phyloP scores from a whole-genome alignment of 805 yeast species.

The Starmera pachycereana region DNA sequence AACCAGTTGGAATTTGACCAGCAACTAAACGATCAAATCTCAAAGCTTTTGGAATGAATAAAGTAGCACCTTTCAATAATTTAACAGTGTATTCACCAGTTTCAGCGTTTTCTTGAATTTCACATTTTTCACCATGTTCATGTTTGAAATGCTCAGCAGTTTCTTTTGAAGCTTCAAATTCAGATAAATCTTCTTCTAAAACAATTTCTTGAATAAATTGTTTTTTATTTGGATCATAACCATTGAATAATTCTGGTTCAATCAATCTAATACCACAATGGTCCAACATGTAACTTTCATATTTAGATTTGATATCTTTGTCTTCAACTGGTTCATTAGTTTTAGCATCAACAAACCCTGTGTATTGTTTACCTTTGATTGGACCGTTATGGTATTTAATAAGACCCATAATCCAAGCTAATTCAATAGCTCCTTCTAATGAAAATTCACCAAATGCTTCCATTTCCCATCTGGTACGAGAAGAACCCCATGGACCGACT shows the following conservation, averaged over 20 bases:
- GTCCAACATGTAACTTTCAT: constrained; percentile 78
- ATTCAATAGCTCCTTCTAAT: constrained; percentile 94
- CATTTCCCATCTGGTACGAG: constrained; percentile 99
- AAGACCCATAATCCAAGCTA: constrained; percentile 99
- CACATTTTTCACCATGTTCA: constrained; percentile 91
- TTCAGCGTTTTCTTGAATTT: constrained; percentile 79
- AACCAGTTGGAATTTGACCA: constrained; percentile 93
- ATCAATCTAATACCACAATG: constrained; percentile 96
- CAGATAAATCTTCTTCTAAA: constrained; percentile 91
- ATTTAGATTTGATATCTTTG: constrained; percentile 83
- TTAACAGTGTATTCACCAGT: constrained; percentile 88
- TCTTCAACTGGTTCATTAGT: constrained; percentile 90
- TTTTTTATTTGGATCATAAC: constrained; percentile 93
- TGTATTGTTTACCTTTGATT: constrained; percentile 80
- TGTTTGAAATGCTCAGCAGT: constrained; percentile 90
- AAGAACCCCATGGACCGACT: constrained; percentile 99
- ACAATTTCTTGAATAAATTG: constrained; percentile 91
- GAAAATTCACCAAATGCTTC: constrained; percentile 93
- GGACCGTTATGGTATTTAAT: constrained; percentile 92
- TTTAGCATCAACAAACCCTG: constrained; percentile 97
- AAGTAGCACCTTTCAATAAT: constrained; percentile 85
- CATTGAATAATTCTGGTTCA: constrained; percentile 90
- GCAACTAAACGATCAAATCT: constrained; percentile 60
- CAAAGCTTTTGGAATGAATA: constrained; percentile 75
- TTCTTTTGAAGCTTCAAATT: constrained; percentile 90